Percentiles rank a stretch among this genome's conserved stretches.
These are phyloP conservation scores for Chrysanthemum lavandulifolium DNA, from an alignment of 129 eudicot genomes.

Conservation along the genomic window DNA sequence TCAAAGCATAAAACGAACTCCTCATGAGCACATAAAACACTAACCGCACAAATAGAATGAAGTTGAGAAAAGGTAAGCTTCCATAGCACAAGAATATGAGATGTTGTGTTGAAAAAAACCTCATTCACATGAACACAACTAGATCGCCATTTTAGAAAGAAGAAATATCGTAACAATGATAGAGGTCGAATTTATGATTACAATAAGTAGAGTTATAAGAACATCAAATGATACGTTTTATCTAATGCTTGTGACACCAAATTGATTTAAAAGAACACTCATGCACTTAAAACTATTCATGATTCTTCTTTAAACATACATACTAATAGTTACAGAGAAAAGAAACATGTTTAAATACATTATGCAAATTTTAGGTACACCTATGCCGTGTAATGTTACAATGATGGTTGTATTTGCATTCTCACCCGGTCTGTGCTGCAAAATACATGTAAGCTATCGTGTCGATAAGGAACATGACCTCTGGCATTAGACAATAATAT, in stretches of 20 bases:
- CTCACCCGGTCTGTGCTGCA: conserved; percentile 99
- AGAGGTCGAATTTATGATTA: not conserved
- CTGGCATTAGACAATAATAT: too few relatives aligned
- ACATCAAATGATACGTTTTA: not conserved
- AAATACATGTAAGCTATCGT: conserved; percentile 91
- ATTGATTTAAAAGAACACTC: conserved; percentile 5
- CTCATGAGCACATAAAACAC: too few relatives aligned
- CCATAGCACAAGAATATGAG: too few relatives aligned
- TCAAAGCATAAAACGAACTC: too few relatives aligned
- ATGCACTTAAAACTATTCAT: not conserved
- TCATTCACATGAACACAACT: too few relatives aligned
- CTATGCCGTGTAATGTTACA: conserved; percentile 98
- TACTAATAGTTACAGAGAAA: not conserved
- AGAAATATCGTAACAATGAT: not conserved
- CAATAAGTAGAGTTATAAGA: too few relatives aligned
- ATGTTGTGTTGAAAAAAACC: too few relatives aligned
- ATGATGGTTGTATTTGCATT: conserved; percentile 96
- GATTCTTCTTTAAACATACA: too few relatives aligned
- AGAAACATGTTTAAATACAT: not conserved
- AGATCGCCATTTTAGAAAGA: too few relatives aligned
- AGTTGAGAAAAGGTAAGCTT: too few relatives aligned
- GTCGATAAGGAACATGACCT: conserved; percentile 88
- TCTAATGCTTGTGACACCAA: conserved; percentile 7
- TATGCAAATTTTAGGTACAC: conserved; percentile 31
- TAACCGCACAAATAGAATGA: too few relatives aligned